phyloP scores from a whole-genome alignment of 2,329 filamentous ascomycete genomes.

The Mycosphaerella arachidis region DNA sequence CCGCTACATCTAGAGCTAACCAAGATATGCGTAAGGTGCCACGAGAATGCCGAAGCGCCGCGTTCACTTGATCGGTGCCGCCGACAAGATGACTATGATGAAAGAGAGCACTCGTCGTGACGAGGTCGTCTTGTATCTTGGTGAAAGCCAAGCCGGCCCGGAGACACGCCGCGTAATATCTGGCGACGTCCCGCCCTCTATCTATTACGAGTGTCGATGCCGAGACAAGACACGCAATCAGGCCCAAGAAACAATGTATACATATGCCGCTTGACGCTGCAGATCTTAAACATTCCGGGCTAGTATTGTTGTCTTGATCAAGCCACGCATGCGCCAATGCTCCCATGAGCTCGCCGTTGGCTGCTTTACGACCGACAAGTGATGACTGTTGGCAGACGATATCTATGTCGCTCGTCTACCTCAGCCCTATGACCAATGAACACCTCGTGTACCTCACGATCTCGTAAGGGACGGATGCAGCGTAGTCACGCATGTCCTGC shows the following conservation, averaged over 20 bases:
- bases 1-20: too few relatives aligned
- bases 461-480: background rate
- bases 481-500: background rate
- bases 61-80: too few relatives aligned
- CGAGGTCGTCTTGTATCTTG: too few relatives aligned
- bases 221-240: background rate
- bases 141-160: too few relatives aligned
- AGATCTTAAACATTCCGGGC: background rate
- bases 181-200: background rate
- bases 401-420: background rate
- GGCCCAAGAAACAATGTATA: background rate
- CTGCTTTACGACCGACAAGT: background rate
- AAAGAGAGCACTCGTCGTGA: too few relatives aligned
- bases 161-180: background rate
- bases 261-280: background rate
- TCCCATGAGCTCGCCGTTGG: background rate
- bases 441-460: background rate
- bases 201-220: background rate
- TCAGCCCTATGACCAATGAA: background rate
- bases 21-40: too few relatives aligned
- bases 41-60: too few relatives aligned
- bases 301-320: background rate
- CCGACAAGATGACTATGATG: too few relatives aligned
- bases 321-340: background rate
- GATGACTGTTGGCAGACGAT: background rate